Conservation (phyloP, 1,284 basidiomycete species). For the Microbotryomycetes sp. region DNA sequence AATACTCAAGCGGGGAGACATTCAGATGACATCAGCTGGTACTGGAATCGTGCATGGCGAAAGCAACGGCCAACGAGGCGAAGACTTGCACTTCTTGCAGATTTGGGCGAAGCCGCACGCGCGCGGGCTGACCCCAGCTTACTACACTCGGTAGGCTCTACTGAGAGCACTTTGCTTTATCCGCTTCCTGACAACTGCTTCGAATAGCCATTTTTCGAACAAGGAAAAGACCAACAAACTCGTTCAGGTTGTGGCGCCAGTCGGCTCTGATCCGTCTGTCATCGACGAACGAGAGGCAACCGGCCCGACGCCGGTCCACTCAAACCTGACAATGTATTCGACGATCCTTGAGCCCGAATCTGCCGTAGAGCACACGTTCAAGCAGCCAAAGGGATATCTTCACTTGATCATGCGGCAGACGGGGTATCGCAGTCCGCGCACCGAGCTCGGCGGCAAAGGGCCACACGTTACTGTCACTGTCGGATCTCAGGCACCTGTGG, state of each 20-base stretch:
- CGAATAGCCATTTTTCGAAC: slow-evolving; percentile 60
- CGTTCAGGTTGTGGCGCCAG: slow-evolving; percentile 9
- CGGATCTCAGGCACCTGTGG: slow-evolving; percentile 43
- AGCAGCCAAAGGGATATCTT: slow-evolving; percentile 42
- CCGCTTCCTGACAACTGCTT: not conserved
- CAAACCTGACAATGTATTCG: slow-evolving; percentile 47
- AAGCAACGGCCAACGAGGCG: slow-evolving; percentile 60
- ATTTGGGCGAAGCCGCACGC: slow-evolving; percentile 70
- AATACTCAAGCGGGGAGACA: slow-evolving; percentile 73
- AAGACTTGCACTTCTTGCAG: slow-evolving; percentile 69
- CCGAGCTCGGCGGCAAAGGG: slow-evolving; percentile 43
- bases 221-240: too few species aligned
- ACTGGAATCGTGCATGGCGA: slow-evolving; percentile 62
- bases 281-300: slow-evolving; percentile 50
- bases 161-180: too few species aligned
- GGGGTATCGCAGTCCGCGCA: too few species aligned
- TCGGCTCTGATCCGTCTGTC: slow-evolving; percentile 1
- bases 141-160: slow-evolving; percentile 58
- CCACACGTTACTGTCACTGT: slow-evolving; percentile 49
- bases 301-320: slow-evolving; percentile 58
- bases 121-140: slow-evolving; percentile 57
- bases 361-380: slow-evolving; percentile 64
- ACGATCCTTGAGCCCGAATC: slow-evolving; percentile 48
- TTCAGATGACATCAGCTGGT: slow-evolving; percentile 84
- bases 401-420: slow-evolving; percentile 57